These are phyloP conservation scores for Fusarium nematophilum DNA, from an alignment of 2,329 filamentous ascomycete genomes.

Conservation along the genomic window DNA sequence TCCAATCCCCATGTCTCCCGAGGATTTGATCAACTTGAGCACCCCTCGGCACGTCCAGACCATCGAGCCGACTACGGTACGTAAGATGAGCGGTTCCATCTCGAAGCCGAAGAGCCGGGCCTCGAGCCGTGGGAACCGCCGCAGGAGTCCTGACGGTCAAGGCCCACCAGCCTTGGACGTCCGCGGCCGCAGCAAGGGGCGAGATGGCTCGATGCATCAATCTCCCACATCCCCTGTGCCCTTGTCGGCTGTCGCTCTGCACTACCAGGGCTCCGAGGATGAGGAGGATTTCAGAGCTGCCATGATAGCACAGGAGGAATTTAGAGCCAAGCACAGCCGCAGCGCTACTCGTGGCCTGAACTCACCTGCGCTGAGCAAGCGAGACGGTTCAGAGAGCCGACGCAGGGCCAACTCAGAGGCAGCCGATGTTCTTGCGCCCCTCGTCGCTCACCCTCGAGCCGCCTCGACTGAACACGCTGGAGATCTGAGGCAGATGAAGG, in stretches of 20 bases:
- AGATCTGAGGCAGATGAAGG: constrained; percentile 66
- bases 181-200: constrained; percentile 72
- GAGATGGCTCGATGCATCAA: constrained; percentile 67
- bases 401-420: constrained; percentile 48
- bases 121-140: constrained; percentile 61
- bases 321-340: constrained; percentile 65
- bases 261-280: constrained; percentile 67
- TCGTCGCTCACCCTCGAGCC: constrained; percentile 47
- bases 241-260: constrained; percentile 66
- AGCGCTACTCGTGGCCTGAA: constrained; percentile 58
- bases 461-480: constrained; percentile 61
- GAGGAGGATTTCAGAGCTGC: constrained; percentile 70
- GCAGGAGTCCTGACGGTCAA: constrained; percentile 59
- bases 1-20: constrained; percentile 92
- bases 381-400: constrained; percentile 56
- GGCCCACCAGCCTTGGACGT: constrained; percentile 58
- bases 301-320: constrained; percentile 64
- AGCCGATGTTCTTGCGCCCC: constrained; percentile 48
- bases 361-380: constrained; percentile 50
- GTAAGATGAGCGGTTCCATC: constrained; percentile 53
- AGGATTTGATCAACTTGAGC: constrained; percentile 77
- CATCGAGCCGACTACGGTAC: constrained; percentile 57
- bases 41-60: constrained; percentile 53
- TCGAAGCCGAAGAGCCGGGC: constrained; percentile 56
- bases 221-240: constrained; percentile 87